Evolutionary conservation across 441 rosid genomes (phyloP), one percentile per base, ranked within the genome.

Genomic region (Populus trichocarpa): DNA sequence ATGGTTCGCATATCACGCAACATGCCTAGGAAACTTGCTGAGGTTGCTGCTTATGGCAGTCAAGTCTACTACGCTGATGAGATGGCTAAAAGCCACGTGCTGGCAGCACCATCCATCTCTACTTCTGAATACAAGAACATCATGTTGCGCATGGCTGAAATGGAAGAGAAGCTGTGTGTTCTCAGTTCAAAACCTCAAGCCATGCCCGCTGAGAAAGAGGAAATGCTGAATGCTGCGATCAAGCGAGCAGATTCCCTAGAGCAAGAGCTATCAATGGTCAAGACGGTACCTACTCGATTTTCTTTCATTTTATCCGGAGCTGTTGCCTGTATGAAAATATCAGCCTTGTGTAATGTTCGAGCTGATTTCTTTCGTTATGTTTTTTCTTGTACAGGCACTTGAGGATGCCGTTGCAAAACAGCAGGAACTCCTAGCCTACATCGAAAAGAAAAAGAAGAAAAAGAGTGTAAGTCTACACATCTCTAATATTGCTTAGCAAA

Each of bases 371-470:
- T 30, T 30, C 32, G 32, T 30, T 30, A 3, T 30, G 32, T 67
- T 71, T 57, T 46, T 70, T 38, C 59, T 53, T 6, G 33, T 20
- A 69, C 83, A 95, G 99, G 89, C 94, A 77, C 91, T 93, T 69
- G 92, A 89, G 69, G 89, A 85, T 57, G 88, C 95, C 23, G 81
- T 90, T 18, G 73, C 76, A 20, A 84, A 81, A 64, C 95, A 92
- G 77, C 82, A 85, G 25, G 92, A 84, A 82, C 90, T 95, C 70
- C 76, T 86, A 42, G 88, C 81, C 65, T 89, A 85, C 85, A 84
- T 95, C 16, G 97, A 93, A 87, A 93, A 87, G 83, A 92, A 84
- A 84, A 91, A 78, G 86, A 90, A 83, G 86, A 90, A 85, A 83
- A 90, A 76, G 73, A 79, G 69, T 86, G 86, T 88, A 50, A 36